Evolutionary conservation across 2,329 filamentous ascomycete species (phyloP).

Genomic region (Sclerotinia glacialis): DNA sequence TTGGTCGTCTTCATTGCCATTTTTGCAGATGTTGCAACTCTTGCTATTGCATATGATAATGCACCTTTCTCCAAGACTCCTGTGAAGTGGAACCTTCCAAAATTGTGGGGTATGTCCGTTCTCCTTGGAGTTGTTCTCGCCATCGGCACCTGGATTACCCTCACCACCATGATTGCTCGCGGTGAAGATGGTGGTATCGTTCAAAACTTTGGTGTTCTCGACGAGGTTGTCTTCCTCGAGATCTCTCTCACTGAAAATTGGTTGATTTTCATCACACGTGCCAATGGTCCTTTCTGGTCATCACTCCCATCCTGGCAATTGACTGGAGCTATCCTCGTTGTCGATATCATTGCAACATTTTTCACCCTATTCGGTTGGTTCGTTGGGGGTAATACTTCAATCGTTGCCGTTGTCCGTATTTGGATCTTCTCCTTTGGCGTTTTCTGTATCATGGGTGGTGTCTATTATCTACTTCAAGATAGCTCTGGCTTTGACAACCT

Average conservation of each 20-base stretch:
- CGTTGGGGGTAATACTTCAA: constrained; percentile 65
- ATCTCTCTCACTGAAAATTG: constrained; percentile 92
- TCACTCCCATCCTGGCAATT: constrained; percentile 86
- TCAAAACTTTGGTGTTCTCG: constrained; percentile 80
- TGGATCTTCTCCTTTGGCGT: constrained; percentile 91
- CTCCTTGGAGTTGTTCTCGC: constrained; percentile 79
- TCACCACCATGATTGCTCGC: constrained; percentile 75
- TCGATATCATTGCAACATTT: constrained; percentile 80
- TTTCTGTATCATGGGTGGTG: constrained; percentile 74
- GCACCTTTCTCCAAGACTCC: constrained; percentile 81
- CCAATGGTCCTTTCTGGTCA: constrained; percentile 89
- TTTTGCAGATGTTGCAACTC: constrained; percentile 87
- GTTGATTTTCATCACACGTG: constrained; percentile 94
- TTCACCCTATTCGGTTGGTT: constrained; percentile 88
- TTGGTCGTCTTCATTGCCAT: constrained; percentile 93
- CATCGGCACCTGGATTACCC: constrained; percentile 81
- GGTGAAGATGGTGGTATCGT: constrained; percentile 76
- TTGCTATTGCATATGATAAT: constrained; percentile 92
- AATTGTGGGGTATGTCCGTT: constrained; percentile 90
- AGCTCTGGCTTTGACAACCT: constrained; percentile 83
- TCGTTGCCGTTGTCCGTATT: constrained; percentile 81
- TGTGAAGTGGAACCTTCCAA: constrained; percentile 93
- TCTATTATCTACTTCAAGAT: constrained; percentile 79
- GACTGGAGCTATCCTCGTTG: constrained; percentile 70
- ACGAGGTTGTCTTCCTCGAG: constrained; percentile 83